Evolutionary conservation across 2,329 filamentous ascomycete species (phyloP).

Genomic region (Aspergillus caelatus): DNA sequence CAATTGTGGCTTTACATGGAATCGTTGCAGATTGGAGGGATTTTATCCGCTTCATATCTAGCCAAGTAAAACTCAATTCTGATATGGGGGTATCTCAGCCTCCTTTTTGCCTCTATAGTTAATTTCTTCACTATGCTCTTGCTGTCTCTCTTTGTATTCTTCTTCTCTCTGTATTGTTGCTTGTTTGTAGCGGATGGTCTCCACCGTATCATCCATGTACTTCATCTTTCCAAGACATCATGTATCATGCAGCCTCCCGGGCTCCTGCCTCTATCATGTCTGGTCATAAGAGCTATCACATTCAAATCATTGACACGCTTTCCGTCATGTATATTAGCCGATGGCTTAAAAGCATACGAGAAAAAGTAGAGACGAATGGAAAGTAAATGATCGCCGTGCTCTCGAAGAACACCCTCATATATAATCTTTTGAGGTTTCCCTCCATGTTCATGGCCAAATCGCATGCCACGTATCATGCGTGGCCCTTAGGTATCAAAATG

Average conservation of each 20-base stretch:
- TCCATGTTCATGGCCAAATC: background rate
- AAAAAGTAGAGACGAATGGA: background rate
- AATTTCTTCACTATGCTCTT: background rate
- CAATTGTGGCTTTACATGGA: background rate
- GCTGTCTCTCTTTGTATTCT: background rate
- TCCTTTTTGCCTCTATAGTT: constrained; percentile 16
- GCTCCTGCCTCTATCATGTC: constrained; percentile 16
- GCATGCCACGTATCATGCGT: background rate
- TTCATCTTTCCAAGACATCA: background rate
- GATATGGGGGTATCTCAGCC: constrained; percentile 21
- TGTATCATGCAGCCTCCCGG: constrained; percentile 9
- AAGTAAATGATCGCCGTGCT: constrained; percentile 1
- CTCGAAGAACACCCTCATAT: constrained; percentile 9
- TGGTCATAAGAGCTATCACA: constrained; percentile 17
- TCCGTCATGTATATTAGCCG: constrained; percentile 13
- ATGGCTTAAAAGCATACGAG: constrained; percentile 4
- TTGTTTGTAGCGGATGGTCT: background rate
- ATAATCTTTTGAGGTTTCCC: constrained; percentile 8
- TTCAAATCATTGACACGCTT: constrained; percentile 13
- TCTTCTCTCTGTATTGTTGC: background rate
- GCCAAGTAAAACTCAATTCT: constrained; percentile 15
- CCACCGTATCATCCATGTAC: background rate
- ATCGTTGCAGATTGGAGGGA: background rate
- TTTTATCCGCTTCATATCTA: constrained; percentile 11
- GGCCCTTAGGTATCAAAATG: background rate